Conservation (phyloP, 306 rosid genomes). For the Oxytropis ochrocephala region DNA sequence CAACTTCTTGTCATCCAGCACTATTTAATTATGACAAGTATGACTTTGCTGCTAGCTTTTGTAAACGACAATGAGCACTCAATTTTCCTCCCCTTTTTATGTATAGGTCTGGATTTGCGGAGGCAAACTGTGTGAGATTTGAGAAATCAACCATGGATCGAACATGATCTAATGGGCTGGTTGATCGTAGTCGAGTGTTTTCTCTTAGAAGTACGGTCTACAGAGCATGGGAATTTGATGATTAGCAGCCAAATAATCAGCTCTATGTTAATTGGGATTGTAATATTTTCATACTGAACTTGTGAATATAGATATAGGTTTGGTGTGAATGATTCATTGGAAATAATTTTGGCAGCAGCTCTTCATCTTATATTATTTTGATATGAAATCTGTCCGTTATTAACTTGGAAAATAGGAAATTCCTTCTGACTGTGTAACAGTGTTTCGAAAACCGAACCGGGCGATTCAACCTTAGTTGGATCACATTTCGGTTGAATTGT, state of each 20-base stretch:
- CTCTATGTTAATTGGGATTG: background rate
- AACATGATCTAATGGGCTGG: background rate
- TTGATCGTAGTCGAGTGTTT: too few relatives aligned
- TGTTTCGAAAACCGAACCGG: too few relatives aligned
- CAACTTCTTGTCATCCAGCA: background rate
- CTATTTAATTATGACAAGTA: background rate
- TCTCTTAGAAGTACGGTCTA: background rate
- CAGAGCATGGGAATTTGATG: constrained; percentile 11
- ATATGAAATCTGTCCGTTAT: background rate
- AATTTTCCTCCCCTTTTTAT: background rate
- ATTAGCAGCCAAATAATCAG: constrained; percentile 18
- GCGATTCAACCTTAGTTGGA: too few relatives aligned
- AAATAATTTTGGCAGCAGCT: constrained; percentile 12
- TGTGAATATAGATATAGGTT: constrained; percentile 23
- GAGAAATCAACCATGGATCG: constrained; percentile 2
- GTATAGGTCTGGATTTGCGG: constrained; percentile 16
- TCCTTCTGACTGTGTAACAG: background rate
- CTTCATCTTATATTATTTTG: background rate
- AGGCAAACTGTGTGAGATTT: constrained; percentile 19
- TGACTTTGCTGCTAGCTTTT: background rate
- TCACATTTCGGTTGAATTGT: too few relatives aligned
- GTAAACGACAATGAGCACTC: background rate
- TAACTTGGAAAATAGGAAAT: background rate
- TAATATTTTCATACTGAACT: background rate
- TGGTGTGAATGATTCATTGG: constrained; percentile 17